Evolutionary conservation across 2,329 filamentous ascomycete species (phyloP).

Genomic region (Trichoderma endophyticum): DNA sequence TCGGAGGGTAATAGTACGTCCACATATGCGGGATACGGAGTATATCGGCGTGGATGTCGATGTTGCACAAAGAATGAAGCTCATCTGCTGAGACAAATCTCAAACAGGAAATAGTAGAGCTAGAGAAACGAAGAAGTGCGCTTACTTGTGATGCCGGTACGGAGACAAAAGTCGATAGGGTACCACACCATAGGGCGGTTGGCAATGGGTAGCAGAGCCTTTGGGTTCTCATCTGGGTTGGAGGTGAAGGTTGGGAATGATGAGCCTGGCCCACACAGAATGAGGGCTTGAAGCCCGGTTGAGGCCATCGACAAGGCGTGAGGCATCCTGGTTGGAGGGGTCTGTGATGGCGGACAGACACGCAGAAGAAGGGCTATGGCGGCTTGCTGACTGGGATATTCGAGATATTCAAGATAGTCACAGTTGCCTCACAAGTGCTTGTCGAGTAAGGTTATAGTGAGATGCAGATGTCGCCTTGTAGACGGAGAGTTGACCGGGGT

Average conservation of each 20-base stretch:
- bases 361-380: neutral
- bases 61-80: neutral
- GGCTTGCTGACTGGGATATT: neutral
- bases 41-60: neutral
- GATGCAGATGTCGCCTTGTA: neutral
- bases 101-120: neutral
- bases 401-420: neutral
- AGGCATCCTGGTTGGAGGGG: slow-evolving; percentile 53
- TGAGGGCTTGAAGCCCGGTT: slow-evolving; percentile 76
- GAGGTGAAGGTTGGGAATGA: slow-evolving; percentile 81
- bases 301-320: slow-evolving; percentile 71
- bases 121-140: slow-evolving; percentile 11
- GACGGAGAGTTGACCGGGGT: neutral
- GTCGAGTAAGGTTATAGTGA: neutral
- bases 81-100: neutral
- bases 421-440: neutral
- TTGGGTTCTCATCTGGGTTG: slow-evolving; percentile 75
- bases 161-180: slow-evolving; percentile 79
- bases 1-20: neutral
- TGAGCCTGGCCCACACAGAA: slow-evolving; percentile 78
- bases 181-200: slow-evolving; percentile 91
- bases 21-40: neutral
- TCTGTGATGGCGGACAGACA: neutral
- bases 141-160: slow-evolving; percentile 72
- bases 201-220: slow-evolving; percentile 77